These are phyloP conservation scores for Eurotiales sp. DNA, from an alignment of 2,329 filamentous ascomycete genomes.

Conservation along the genomic window DNA sequence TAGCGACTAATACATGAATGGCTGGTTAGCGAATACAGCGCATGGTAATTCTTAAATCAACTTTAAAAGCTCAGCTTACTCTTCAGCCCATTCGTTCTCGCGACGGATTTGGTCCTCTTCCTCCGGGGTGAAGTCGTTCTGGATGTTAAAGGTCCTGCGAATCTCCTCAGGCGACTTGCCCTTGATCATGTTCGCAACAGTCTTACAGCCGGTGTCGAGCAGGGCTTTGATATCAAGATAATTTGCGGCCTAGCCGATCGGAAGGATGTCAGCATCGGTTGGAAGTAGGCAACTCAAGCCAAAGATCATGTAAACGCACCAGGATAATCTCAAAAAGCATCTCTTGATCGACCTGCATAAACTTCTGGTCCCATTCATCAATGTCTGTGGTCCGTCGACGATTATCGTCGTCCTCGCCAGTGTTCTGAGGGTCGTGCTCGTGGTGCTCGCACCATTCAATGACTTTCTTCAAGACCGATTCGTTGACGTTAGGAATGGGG, in stretches of 20 bases:
- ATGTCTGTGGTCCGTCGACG: constrained; percentile 99
- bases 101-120: constrained; percentile 97
- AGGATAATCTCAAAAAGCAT: constrained; percentile 99
- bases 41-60: neutral
- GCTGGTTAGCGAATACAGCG: neutral
- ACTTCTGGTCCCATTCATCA: constrained; percentile 99
- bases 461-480: constrained; percentile 89
- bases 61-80: constrained; percentile 44
- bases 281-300: too few relatives aligned
- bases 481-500: constrained; percentile 74
- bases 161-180: constrained; percentile 99
- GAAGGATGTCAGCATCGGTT: too few relatives aligned
- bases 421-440: constrained; percentile 77
- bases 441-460: constrained; percentile 98
- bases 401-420: constrained; percentile 82
- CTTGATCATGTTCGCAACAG: constrained; percentile 99
- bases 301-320: too few relatives aligned
- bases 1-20: neutral
- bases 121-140: constrained; percentile 97
- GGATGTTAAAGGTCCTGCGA: constrained; percentile 99
- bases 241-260: constrained; percentile 71
- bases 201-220: constrained; percentile 98
- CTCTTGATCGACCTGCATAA: constrained; percentile 99
- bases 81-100: constrained; percentile 89
- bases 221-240: constrained; percentile 99